Conservation (phyloP, 805 yeast species). For the Metschnikowia kunwiensis region DNA sequence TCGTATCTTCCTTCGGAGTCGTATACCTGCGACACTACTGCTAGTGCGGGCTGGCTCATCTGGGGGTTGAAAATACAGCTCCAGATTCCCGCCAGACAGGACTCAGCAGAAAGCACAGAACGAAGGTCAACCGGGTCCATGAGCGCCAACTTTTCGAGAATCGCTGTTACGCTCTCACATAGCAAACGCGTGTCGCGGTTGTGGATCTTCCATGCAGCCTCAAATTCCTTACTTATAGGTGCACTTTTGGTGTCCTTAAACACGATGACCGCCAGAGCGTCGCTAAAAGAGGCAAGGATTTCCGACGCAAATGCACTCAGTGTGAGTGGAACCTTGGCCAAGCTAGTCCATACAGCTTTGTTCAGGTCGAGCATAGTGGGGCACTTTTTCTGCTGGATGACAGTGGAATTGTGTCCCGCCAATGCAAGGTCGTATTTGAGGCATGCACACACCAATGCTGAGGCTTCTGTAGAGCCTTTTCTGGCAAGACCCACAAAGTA, state of each 20-base stretch:
- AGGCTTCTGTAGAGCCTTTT: slow-evolving; percentile 4
- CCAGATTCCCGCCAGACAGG: slow-evolving; percentile 64
- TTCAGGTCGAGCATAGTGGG: slow-evolving; percentile 14
- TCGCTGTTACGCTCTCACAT: slow-evolving; percentile 19
- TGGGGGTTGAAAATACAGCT: slow-evolving; percentile 67
- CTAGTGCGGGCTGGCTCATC: slow-evolving; percentile 66
- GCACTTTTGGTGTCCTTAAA: slow-evolving; percentile 25
- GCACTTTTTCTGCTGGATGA: slow-evolving; percentile 11
- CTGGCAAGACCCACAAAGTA: slow-evolving; percentile 25
- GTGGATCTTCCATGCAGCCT: slow-evolving; percentile 29
- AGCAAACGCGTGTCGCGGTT: slow-evolving; percentile 27
- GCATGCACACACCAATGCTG: slow-evolving; percentile 10
- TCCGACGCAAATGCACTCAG: slow-evolving; percentile 11
- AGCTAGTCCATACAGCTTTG: slow-evolving; percentile 12
- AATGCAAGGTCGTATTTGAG: slow-evolving; percentile 21
- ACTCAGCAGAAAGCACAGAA: slow-evolving; percentile 22
- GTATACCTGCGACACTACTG: slow-evolving; percentile 69
- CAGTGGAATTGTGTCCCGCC: slow-evolving; percentile 12
- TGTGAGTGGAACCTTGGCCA: slow-evolving; percentile 11
- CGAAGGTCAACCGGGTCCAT: slow-evolving; percentile 27
- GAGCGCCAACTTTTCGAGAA: slow-evolving; percentile 34
- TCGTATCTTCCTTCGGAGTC: slow-evolving; percentile 75
- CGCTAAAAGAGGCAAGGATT: slow-evolving; percentile 19
- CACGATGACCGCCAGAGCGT: slow-evolving; percentile 19
- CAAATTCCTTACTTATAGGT: slow-evolving; percentile 17